These are phyloP conservation scores for Linnemannia exigua DNA, from an alignment of 192 early-diverging fungal species.

Conservation along the genomic window DNA sequence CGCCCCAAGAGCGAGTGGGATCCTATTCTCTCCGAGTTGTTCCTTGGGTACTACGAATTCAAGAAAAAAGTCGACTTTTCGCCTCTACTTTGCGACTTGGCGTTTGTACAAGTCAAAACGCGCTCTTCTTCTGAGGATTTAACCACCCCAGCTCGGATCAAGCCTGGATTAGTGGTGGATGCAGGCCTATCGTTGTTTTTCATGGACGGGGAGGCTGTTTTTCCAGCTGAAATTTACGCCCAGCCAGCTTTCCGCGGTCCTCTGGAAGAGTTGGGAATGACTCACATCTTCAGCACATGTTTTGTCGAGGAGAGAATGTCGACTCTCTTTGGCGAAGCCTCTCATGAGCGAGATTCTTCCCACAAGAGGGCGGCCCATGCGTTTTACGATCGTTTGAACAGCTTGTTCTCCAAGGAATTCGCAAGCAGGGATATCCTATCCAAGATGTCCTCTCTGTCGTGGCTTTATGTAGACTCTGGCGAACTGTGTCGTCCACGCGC, in stretches of 20 bases:
- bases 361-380: neutral
- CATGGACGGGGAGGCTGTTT: neutral
- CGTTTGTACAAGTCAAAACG: neutral
- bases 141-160: neutral
- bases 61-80: neutral
- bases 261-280: neutral
- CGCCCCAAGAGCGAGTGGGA: neutral
- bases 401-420: neutral
- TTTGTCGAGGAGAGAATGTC: slow-evolving; percentile 2
- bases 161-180: neutral
- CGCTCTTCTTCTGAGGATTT: neutral
- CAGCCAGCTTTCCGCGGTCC: neutral
- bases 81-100: neutral
- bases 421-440: neutral
- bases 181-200: neutral
- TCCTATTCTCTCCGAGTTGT: neutral
- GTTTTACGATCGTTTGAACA: neutral
- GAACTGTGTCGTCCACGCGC: neutral
- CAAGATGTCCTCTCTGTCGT: neutral
- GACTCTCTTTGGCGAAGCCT: neutral
- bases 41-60: neutral
- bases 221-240: neutral
- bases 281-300: neutral
- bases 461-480: neutral
- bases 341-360: neutral